Evolutionary conservation across 2,329 filamentous ascomycete species (phyloP).

Genomic region (Clonostachys solani): DNA sequence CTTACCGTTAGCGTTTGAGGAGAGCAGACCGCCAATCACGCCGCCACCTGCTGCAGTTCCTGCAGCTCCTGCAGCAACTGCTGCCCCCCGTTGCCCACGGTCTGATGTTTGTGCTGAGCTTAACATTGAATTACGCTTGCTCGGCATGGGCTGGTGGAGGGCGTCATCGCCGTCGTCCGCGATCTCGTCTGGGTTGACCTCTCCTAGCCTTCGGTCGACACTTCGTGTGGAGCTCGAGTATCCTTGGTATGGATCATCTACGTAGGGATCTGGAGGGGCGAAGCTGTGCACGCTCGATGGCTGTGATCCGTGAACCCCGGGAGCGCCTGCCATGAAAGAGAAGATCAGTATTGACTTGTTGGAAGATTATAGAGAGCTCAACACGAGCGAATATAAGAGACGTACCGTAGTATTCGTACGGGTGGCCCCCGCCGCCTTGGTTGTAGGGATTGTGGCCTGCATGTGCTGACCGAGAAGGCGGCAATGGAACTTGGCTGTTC

Average conservation of each 20-base stretch:
- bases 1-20: slow-evolving; percentile 12
- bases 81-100: slow-evolving; percentile 20
- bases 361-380: not conserved
- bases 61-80: slow-evolving; percentile 32
- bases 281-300: slow-evolving; percentile 1
- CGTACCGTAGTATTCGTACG: not conserved
- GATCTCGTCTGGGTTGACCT: slow-evolving; percentile 75
- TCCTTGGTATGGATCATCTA: slow-evolving; percentile 63
- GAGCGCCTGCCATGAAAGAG: not conserved
- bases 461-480: too few relatives aligned
- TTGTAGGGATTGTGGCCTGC: slow-evolving; percentile 2
- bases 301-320: not conserved
- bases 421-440: not conserved
- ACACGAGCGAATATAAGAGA: not conserved
- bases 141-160: slow-evolving; percentile 46
- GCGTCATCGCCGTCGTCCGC: slow-evolving; percentile 87
- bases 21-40: slow-evolving; percentile 20
- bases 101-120: slow-evolving; percentile 43
- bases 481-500: too few relatives aligned
- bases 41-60: slow-evolving; percentile 36
- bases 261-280: slow-evolving; percentile 7
- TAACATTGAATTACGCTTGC: slow-evolving; percentile 52
- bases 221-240: slow-evolving; percentile 38
- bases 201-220: slow-evolving; percentile 46
- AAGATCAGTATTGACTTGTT: not conserved